Evolutionary conservation across 2,329 filamentous ascomycete genomes (phyloP).

Genomic region (Paraphaeosphaeria sporulosa): DNA sequence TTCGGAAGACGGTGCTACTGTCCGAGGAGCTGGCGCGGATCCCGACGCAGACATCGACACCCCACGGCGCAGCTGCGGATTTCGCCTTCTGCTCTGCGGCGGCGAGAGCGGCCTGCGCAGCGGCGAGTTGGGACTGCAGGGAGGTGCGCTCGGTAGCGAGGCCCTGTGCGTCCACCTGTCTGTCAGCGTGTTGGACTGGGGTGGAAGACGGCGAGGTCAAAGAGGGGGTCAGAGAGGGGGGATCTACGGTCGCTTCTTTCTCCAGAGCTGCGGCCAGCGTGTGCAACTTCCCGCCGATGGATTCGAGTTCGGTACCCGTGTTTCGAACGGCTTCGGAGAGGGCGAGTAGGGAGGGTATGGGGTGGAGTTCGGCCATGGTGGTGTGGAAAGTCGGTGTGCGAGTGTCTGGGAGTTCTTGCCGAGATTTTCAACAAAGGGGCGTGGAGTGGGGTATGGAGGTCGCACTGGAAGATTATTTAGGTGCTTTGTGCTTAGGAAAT

Average conservation of each 20-base stretch:
- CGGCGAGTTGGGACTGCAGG: not conserved
- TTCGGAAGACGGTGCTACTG: not conserved
- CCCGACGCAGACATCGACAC: constrained; percentile 7
- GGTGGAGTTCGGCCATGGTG: not conserved
- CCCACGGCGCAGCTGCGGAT: constrained; percentile 5
- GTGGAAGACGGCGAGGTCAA: no score
- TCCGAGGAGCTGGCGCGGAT: not conserved
- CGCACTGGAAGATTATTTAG: no score
- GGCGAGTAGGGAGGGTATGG: constrained; percentile 1
- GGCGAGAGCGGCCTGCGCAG: not conserved
- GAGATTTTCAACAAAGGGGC: no score
- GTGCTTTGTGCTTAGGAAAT: no score
- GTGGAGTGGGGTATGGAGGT: no score
- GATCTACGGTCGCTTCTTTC: not conserved
- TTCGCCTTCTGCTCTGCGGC: not conserved
- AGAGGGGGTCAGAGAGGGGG: not conserved
- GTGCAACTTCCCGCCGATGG: not conserved
- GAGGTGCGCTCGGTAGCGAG: not conserved
- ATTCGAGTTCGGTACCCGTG: not conserved
- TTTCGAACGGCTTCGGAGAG: constrained; percentile 1
- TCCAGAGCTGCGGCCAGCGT: not conserved
- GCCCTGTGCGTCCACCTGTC: not conserved
- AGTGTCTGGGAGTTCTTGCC: no score
- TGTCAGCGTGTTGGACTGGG: not conserved
- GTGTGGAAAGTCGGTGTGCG: no score